These are phyloP conservation scores for Ampelomyces quisqualis DNA, from an alignment of 2,329 filamentous ascomycete species.

Conservation along the genomic window DNA sequence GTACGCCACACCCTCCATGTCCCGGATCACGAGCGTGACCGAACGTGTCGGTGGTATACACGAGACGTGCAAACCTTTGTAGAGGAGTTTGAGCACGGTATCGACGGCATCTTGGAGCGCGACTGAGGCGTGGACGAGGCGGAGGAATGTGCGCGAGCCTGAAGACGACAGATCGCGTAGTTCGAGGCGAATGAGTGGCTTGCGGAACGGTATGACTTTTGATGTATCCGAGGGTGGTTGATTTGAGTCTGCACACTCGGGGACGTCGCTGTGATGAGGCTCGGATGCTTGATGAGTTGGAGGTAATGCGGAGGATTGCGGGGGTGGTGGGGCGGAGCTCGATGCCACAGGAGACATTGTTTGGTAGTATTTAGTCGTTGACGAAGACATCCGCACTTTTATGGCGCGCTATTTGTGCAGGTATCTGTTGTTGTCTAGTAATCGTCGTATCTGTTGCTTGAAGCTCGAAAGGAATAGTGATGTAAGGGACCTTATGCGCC, in stretches of 20 bases:
- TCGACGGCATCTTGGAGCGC: conserved; percentile 64
- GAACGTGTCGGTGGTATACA: conserved; percentile 69
- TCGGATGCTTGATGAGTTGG: conserved; percentile 14
- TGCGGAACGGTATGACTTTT: conserved; percentile 34
- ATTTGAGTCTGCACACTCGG: neutral
- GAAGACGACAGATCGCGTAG: conserved; percentile 54
- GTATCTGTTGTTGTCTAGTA: neutral
- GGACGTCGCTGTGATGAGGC: conserved; percentile 2
- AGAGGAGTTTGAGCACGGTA: conserved; percentile 72
- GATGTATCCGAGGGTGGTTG: conserved; percentile 3
- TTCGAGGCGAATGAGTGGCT: conserved; percentile 51
- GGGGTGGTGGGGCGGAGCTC: conserved; percentile 21
- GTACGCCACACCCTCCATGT: conserved; percentile 85
- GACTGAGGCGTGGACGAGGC: conserved; percentile 60
- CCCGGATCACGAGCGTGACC: conserved; percentile 77
- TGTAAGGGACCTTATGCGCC: too few species aligned
- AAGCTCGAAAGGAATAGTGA: neutral
- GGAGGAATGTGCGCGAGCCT: conserved; percentile 67
- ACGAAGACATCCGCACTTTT: neutral
- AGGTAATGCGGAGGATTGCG: conserved; percentile 34
- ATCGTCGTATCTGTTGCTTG: neutral
- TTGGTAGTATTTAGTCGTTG: neutral
- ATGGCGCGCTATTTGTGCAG: too few species aligned
- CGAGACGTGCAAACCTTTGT: conserved; percentile 45
- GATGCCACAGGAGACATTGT: conserved; percentile 3